Evolutionary conservation across 2,329 filamentous ascomycete genomes (phyloP), one percentile per base, ranked within the genome.

Genomic region (Taxawa tesnikishii): DNA sequence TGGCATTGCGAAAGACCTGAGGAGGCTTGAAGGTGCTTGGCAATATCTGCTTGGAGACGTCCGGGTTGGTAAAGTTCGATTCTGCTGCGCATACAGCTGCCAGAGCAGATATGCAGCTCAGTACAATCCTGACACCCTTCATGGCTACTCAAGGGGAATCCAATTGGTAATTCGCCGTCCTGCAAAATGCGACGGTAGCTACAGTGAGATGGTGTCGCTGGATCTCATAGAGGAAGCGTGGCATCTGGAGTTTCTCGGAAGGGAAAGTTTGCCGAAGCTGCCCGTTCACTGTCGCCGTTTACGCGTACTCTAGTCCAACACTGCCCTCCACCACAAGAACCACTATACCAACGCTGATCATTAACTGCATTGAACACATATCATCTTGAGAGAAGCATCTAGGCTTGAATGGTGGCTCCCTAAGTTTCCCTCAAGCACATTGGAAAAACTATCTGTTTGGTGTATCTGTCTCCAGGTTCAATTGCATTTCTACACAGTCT

Each of bases 1-100:
- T 96, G 58, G 70, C 71, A 60, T 98, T 94, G 63, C 87, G 84
- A 66, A 94, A 98, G 44, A 87, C 82, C 54, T 84, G 82, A 10
- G 87, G 80, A 33, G 88, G 85, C 58, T 73, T 79, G 65, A 94
- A 94, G 39, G 53, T 55, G 43, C 51, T 51, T 15, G 62, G 52
- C 23, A 67, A 58, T 48, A 68, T 59, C 46, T 62, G 58, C 43
- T 53, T 60, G 24, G 58, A 67, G 28, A 53, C 67, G 45, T 71
- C 58, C 26, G 75, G 73, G 39, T 75, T 63, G 34, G 65, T 67
- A 48, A 69, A 56, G 55, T 73, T 73, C 42, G 74, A 70, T 36
- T 70, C 65, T 44, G 68, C 62, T 37, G 59, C 57, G 38, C 68
- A 66, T 46, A 74, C 55, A 51, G 73, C 73, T 43, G 70, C 58